Conservation (phyloP, 139 green algal species). For the Pycnococcus provasolii region DNA sequence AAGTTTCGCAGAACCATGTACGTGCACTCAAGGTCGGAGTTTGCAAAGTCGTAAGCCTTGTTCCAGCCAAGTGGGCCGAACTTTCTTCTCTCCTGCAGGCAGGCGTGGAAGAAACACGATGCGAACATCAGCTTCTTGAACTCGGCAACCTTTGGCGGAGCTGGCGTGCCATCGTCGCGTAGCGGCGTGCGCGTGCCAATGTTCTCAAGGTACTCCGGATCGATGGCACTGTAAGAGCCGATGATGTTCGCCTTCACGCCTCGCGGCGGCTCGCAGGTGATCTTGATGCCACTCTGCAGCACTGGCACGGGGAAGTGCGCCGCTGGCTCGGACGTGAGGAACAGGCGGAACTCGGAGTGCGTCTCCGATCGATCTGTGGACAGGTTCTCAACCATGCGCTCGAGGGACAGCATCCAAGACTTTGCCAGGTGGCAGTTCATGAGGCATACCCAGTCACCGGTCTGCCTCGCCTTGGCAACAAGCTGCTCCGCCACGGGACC, state of each 20-base stretch:
- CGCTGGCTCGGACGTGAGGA: conserved; percentile 66
- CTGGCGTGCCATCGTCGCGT: neutral
- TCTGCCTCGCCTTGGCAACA: conserved; percentile 39
- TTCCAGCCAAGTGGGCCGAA: conserved; percentile 82
- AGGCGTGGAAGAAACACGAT: conserved; percentile 58
- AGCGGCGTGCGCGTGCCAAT: conserved; percentile 22
- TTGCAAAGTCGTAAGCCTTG: conserved; percentile 79
- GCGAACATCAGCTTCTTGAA: conserved; percentile 62
- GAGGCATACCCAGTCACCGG: conserved; percentile 71
- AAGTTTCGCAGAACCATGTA: conserved; percentile 62
- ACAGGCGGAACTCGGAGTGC: conserved; percentile 68
- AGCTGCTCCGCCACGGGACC: conserved; percentile 41
- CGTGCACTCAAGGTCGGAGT: conserved; percentile 65
- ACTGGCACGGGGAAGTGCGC: conserved; percentile 60
- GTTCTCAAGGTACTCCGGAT: conserved; percentile 36
- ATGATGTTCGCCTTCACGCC: conserved; percentile 66
- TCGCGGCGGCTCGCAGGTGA: conserved; percentile 66
- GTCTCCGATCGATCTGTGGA: conserved; percentile 17
- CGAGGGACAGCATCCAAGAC: conserved; percentile 58
- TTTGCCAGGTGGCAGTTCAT: conserved; percentile 82
- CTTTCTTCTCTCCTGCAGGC: conserved; percentile 71
- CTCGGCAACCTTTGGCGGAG: conserved; percentile 30
- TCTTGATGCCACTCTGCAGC: conserved; percentile 61
- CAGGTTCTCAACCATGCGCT: conserved; percentile 36
- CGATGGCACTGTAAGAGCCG: conserved; percentile 51